Conservation (phyloP, 73 alveolate genomes). For the Loxodes magnus region DNA sequence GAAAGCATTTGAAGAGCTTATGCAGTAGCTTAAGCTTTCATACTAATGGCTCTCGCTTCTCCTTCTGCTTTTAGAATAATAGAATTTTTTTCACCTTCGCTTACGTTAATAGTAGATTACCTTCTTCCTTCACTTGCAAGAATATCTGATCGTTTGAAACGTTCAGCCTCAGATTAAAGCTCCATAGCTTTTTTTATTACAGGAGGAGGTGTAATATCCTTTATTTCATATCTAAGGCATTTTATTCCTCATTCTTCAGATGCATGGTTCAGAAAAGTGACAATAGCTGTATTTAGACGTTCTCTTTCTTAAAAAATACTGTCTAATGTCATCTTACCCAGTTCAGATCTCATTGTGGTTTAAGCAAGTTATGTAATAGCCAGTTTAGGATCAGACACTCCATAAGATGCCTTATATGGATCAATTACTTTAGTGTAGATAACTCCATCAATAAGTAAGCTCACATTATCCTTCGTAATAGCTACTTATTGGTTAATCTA, state of each 20-base stretch:
- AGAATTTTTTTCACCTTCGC: slow-evolving; percentile 58
- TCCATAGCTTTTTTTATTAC: slow-evolving; percentile 65
- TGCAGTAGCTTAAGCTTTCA: slow-evolving; percentile 57
- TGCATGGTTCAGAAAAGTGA: slow-evolving; percentile 50
- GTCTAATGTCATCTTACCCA: slow-evolving; percentile 64
- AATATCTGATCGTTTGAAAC: slow-evolving; percentile 67
- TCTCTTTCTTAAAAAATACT: slow-evolving; percentile 71
- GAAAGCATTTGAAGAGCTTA: slow-evolving; percentile 30
- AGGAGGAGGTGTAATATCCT: slow-evolving; percentile 70
- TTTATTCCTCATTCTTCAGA: slow-evolving; percentile 70
- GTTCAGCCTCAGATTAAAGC: slow-evolving; percentile 73
- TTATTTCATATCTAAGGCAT: slow-evolving; percentile 71
- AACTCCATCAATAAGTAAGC: slow-evolving; percentile 81
- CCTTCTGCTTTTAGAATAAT: slow-evolving; percentile 66
- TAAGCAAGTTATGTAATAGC: slow-evolving; percentile 81
- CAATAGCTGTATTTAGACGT: slow-evolving; percentile 47
- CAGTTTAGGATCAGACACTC: slow-evolving; percentile 48
- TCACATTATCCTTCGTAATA: slow-evolving; percentile 81
- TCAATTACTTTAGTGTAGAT: slow-evolving; percentile 69
- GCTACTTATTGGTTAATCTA: slow-evolving; percentile 66
- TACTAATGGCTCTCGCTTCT: slow-evolving; percentile 20
- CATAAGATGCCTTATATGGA: slow-evolving; percentile 72
- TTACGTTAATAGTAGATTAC: slow-evolving; percentile 45
- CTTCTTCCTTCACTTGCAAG: slow-evolving; percentile 64
- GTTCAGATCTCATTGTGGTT: slow-evolving; percentile 86